Evolutionary conservation across 257 asterid genomes (phyloP), one percentile per base, ranked within the genome.

Genomic region (Cinchona pubescens): DNA sequence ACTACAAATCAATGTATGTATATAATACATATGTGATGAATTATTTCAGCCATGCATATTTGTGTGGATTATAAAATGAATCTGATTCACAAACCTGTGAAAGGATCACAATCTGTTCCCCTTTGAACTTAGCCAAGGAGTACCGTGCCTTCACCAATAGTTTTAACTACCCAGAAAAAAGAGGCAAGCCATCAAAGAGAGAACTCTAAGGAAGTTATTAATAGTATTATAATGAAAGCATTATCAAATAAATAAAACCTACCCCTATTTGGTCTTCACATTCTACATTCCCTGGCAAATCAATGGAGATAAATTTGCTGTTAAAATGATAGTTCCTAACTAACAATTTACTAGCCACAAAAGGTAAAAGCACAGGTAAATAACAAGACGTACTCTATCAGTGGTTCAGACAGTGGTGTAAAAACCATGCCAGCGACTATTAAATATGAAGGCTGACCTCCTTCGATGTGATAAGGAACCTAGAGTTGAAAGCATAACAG

Each of bases 401-500:
- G 85, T 79, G 97, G 97, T 74, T 90, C 97, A 27, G 99, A 94
- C 69, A 94, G 92, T 53, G 97, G 99, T 60, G 99, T 94, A 82
- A 94, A 94, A 83, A 94, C 99, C 92, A 94, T 86, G 66, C 99
- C 97, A 80, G 99, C 97, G 76, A 94, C 95, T 74, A 90, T 87
- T 69, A 94, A 67, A 80, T 94, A 94, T 67, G 99, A 94, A 71
- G 99, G 97, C 80, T 87, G 93, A 72, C 87, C 97, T 78, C 90
- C 97, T 82, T 94, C 97, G 73, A 92, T 90, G 78, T 92, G 97
- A 85, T 87, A 94, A 32, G 99, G 99, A 59, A 94, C 99, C 99
- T 94, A 73, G 84, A 83, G 70, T 82, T 56, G 72, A 72, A 40
- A 75, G 68, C 67, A 82, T 29, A 82, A 72, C 56, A 48, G 11